phyloP scores from a whole-genome alignment of 2,329 filamentous ascomycete species.

The Metarhizium album region DNA sequence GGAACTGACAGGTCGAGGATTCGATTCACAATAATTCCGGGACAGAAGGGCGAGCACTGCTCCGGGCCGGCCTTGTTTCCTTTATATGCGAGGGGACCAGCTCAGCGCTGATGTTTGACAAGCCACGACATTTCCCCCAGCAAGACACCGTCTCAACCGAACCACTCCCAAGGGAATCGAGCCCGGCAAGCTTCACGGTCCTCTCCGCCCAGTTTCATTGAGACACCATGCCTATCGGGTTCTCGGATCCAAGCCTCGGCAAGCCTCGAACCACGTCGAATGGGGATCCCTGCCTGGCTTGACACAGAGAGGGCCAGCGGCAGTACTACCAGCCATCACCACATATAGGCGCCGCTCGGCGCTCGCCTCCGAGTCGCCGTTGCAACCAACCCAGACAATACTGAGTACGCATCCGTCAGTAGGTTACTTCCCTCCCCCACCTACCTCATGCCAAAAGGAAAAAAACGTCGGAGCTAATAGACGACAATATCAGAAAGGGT shows the following conservation, averaged over 20 bases:
- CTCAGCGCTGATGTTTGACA: background rate
- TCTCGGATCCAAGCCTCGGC: background rate
- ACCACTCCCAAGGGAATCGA: background rate
- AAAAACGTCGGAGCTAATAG: background rate
- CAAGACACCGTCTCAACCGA: background rate
- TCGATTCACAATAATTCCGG: background rate
- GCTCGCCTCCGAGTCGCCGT: too few species aligned
- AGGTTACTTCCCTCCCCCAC: too few species aligned
- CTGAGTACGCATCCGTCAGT: background rate
- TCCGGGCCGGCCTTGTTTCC: background rate
- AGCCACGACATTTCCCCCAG: background rate
- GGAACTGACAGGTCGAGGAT: background rate
- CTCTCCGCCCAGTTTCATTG: background rate
- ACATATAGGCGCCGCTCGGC: background rate
- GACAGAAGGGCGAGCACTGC: background rate
- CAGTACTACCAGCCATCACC: background rate
- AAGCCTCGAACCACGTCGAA: background rate
- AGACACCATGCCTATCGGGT: background rate
- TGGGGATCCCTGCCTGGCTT: background rate
- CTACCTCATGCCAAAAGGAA: background rate
- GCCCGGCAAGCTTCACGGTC: background rate
- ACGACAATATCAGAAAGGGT: background rate
- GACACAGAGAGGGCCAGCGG: background rate
- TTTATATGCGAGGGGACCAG: background rate
- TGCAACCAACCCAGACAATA: background rate